These are phyloP conservation scores for Anthostomella pinea DNA, from an alignment of 2,329 filamentous ascomycete species.

Conservation along the genomic window DNA sequence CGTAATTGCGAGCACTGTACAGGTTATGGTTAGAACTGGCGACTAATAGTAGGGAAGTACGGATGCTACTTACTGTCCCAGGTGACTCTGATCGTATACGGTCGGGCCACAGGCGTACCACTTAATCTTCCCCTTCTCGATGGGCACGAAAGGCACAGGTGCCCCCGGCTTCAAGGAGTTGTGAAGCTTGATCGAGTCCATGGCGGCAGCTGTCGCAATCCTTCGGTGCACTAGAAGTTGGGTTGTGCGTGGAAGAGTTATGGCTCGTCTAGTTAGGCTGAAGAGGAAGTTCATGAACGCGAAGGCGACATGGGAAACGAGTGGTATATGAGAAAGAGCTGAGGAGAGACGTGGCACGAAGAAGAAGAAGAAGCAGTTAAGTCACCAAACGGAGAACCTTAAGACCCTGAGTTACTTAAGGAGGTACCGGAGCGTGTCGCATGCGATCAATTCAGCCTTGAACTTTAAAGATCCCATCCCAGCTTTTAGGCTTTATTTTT, in stretches of 20 bases:
- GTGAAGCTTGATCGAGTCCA: slow-evolving; percentile 67
- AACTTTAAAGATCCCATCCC: no score
- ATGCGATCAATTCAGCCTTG: no score
- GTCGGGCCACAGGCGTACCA: slow-evolving; percentile 94
- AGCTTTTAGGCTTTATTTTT: no score
- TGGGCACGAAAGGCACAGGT: slow-evolving; percentile 72
- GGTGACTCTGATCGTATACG: slow-evolving; percentile 71
- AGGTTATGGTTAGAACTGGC: no score
- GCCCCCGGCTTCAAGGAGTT: slow-evolving; percentile 72
- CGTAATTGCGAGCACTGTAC: slow-evolving; percentile 87
- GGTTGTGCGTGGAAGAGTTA: slow-evolving; percentile 25
- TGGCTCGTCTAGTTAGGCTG: slow-evolving; percentile 25
- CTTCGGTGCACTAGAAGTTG: slow-evolving; percentile 28
- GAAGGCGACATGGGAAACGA: slow-evolving; percentile 4
- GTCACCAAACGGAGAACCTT: slow-evolving; percentile 3
- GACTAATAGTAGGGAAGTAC: no score
- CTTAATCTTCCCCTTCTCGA: slow-evolving; percentile 67
- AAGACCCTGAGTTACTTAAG: no score
- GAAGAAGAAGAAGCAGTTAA: slow-evolving; percentile 1
- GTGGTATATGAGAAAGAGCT: slow-evolving; percentile 4
- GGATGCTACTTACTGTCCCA: no score
- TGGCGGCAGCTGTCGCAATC: slow-evolving; percentile 37
- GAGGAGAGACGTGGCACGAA: slow-evolving; percentile 13
- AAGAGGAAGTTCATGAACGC: slow-evolving; percentile 34
- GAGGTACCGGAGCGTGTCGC: no score